Evolutionary conservation across 192 early-diverging fungal genomes (phyloP).

Genomic region (Kappamyces sp.): DNA sequence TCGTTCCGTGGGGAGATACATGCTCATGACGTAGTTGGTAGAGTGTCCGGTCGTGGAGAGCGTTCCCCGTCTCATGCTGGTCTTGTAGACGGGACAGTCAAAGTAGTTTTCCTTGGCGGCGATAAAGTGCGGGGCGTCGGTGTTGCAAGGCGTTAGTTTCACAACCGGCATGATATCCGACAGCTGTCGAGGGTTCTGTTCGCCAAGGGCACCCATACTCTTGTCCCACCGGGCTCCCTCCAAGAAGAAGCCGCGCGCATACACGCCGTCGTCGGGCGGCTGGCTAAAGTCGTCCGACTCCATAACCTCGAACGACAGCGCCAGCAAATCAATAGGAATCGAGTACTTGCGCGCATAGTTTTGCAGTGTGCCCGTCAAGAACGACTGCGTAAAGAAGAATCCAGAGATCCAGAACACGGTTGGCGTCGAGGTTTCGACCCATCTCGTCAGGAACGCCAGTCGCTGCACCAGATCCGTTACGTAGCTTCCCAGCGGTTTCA

Average conservation of each 20-base stretch:
- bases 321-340: conserved; percentile 58
- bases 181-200: conserved; percentile 46
- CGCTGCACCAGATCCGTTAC: conserved; percentile 47
- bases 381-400: conserved; percentile 61
- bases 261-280: conserved; percentile 48
- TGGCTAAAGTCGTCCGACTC: conserved; percentile 26
- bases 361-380: conserved; percentile 58
- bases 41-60: conserved; percentile 58
- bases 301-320: conserved; percentile 48
- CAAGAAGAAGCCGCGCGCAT: conserved; percentile 49
- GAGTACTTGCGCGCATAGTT: conserved; percentile 59
- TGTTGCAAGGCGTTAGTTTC: conserved; percentile 37
- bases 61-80: conserved; percentile 49
- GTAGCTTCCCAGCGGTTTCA: conserved; percentile 55
- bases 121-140: conserved; percentile 37
- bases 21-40: conserved; percentile 54
- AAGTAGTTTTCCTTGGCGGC: conserved; percentile 29
- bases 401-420: conserved; percentile 61
- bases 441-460: conserved; percentile 47
- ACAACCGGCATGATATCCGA: conserved; percentile 55
- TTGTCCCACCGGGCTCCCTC: conserved; percentile 59
- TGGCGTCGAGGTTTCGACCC: conserved; percentile 47
- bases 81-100: conserved; percentile 60
- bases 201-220: conserved; percentile 31
- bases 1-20: conserved; percentile 37